Conservation (phyloP, 2,329 filamentous ascomycete genomes). For the Bertia moriformis region DNA sequence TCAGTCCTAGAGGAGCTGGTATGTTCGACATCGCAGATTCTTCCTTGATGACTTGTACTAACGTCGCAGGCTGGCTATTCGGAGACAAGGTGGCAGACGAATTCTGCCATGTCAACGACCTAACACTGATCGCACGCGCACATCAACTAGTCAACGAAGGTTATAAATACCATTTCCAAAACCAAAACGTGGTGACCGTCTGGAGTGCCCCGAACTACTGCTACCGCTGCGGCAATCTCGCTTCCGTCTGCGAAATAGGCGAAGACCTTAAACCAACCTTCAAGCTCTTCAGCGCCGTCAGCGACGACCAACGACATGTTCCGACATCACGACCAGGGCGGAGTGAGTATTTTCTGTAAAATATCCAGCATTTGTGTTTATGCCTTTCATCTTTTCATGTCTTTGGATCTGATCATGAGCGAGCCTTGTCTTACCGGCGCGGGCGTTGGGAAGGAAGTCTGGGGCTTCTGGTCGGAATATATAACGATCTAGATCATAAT, state of each 20-base stretch:
- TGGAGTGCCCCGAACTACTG: constrained; percentile 25
- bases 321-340: constrained; percentile 56
- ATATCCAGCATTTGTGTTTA: constrained; percentile 5
- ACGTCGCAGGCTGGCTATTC: neutral
- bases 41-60: neutral
- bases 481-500: too few relatives aligned
- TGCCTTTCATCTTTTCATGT: too few relatives aligned
- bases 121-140: neutral
- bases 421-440: too few relatives aligned
- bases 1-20: constrained; percentile 53
- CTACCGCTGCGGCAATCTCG: constrained; percentile 15
- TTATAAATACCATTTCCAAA: neutral
- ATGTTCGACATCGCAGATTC: neutral
- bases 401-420: too few relatives aligned
- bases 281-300: constrained; percentile 81
- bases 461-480: too few relatives aligned
- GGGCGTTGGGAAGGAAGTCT: too few relatives aligned
- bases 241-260: constrained; percentile 86
- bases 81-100: neutral
- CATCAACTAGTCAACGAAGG: constrained; percentile 1
- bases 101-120: constrained; percentile 1
- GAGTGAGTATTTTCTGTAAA: constrained; percentile 56
- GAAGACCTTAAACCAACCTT: constrained; percentile 80
- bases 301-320: constrained; percentile 68
- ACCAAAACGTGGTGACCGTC: constrained; percentile 1